Evolutionary conservation across 1,139 yeast species (phyloP).

Genomic region (Taphrina sp.): DNA sequence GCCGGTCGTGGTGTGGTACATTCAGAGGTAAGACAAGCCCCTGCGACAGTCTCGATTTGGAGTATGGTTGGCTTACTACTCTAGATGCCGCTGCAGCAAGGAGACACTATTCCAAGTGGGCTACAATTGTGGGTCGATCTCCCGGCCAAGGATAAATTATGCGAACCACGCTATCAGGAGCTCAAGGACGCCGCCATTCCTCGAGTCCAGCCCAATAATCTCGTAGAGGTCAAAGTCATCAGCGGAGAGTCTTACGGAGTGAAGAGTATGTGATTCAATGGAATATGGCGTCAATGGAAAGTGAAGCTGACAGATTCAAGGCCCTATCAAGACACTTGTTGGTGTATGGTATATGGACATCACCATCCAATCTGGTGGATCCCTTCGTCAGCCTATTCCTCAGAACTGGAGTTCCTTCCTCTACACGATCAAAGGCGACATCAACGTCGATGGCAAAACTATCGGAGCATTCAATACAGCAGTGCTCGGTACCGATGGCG

Average conservation of each 20-base stretch:
- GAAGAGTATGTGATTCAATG: too few species aligned
- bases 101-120: constrained; percentile 56
- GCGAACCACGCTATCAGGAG: constrained; percentile 79
- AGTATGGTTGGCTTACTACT: too few species aligned
- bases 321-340: constrained; percentile 51
- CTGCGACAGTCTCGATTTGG: too few species aligned
- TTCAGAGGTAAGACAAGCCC: too few species aligned
- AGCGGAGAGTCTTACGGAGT: constrained; percentile 72
- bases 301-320: constrained; percentile 87
- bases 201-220: constrained; percentile 62
- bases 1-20: too few species aligned
- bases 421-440: constrained; percentile 66
- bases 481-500: constrained; percentile 69
- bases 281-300: too few species aligned
- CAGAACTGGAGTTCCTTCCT: constrained; percentile 67
- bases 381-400: constrained; percentile 61
- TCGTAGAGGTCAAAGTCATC: constrained; percentile 67
- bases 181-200: constrained; percentile 72
- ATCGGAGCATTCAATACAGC: constrained; percentile 55
- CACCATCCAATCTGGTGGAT: constrained; percentile 66
- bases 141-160: constrained; percentile 65
- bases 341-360: constrained; percentile 63
- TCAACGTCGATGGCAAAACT: constrained; percentile 51
- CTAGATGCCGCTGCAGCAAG: constrained; percentile 38
- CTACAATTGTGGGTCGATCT: constrained; percentile 91